Conservation (phyloP, 2,329 filamentous ascomycete species). For the Canariomyces notabilis region DNA sequence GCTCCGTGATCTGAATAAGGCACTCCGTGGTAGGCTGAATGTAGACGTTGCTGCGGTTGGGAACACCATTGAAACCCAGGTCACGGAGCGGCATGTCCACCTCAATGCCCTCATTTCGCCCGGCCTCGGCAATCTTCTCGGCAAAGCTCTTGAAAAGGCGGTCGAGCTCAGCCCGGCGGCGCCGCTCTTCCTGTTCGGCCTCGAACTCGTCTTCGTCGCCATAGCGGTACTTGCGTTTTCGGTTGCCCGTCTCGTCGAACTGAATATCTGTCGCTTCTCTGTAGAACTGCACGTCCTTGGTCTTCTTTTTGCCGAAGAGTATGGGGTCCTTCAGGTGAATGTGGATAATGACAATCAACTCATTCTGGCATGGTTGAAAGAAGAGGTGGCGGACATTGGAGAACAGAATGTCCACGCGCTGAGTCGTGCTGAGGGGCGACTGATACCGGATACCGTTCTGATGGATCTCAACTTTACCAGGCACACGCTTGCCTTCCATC, state of each 20-base stretch:
- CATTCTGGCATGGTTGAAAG: conserved; percentile 95
- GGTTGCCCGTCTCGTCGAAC: conserved; percentile 96
- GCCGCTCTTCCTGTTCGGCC: conserved; percentile 92
- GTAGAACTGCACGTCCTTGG: conserved; percentile 97
- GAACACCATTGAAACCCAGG: conserved; percentile 93
- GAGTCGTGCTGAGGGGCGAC: conserved; percentile 71
- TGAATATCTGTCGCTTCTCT: conserved; percentile 97
- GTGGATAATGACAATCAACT: conserved; percentile 96
- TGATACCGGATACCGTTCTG: conserved; percentile 98
- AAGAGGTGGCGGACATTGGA: conserved; percentile 98
- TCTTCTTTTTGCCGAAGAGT: conserved; percentile 94
- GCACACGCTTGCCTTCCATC: conserved; percentile 93
- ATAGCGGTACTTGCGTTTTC: conserved; percentile 95
- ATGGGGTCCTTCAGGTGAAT: conserved; percentile 97
- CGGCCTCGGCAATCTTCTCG: conserved; percentile 95
- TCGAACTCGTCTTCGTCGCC: conserved; percentile 99
- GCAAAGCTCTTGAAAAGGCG: conserved; percentile 94
- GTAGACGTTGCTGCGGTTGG: conserved; percentile 89
- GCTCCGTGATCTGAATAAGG: conserved; percentile 92
- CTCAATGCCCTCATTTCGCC: conserved; percentile 81
- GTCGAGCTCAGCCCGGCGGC: conserved; percentile 85
- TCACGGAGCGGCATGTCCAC: conserved; percentile 97
- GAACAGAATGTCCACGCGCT: conserved; percentile 89
- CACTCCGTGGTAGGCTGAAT: conserved; percentile 96
- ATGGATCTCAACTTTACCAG: conserved; percentile 94